Evolutionary conservation across 345 rosid genomes (phyloP).

Genomic region (Eucalyptus cloeziana): DNA sequence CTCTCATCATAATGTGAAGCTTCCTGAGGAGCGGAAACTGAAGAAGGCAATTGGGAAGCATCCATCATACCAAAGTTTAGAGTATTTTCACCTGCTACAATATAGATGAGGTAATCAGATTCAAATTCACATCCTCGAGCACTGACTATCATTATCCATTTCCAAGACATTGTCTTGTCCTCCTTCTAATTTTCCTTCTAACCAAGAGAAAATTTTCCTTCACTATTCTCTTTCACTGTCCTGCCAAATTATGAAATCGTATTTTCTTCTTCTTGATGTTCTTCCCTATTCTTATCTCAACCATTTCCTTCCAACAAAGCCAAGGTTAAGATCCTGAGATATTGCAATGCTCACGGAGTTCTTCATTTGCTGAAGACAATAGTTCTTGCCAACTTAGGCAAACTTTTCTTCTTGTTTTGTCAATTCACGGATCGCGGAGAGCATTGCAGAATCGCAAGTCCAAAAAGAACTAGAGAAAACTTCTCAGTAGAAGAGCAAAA

Average conservation of each 20-base stretch:
- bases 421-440: not conserved
- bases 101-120: not conserved
- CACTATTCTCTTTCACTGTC: not conserved
- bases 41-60: not conserved
- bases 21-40: conserved; percentile 21
- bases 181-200: not conserved
- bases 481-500: not conserved
- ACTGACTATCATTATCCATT: not conserved
- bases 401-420: not conserved
- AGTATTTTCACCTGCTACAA: not conserved
- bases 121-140: not conserved
- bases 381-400: not conserved
- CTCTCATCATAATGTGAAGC: conserved; percentile 57
- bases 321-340: not conserved
- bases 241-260: not conserved
- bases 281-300: not conserved
- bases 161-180: not conserved
- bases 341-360: not conserved
- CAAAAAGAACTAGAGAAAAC: not conserved
- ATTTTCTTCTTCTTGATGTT: not conserved
- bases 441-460: not conserved
- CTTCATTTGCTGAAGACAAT: not conserved
- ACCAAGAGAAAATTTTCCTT: not conserved
- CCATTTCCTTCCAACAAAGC: not conserved
- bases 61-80: not conserved